A percentile compares a stretch with the other conserved stretches of the same genome.
phyloP scores from a whole-genome alignment of 345 rosid species.

The Mangifera indica region DNA sequence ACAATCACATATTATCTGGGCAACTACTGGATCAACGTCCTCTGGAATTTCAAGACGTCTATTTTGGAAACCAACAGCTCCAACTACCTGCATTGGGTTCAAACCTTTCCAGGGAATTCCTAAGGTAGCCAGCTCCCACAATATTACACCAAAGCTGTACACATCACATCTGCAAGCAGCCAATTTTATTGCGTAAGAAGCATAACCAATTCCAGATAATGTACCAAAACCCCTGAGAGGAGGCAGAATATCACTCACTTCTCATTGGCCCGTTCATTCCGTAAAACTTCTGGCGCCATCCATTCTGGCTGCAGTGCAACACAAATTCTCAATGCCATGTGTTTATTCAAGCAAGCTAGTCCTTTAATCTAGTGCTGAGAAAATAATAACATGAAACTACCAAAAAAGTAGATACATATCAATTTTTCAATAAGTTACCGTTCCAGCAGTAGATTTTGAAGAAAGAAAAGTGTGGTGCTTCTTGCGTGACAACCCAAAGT shows the following conservation, averaged over 20 bases:
- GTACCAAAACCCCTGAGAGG: not conserved
- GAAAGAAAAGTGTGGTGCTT: constrained; percentile 91
- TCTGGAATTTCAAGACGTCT: constrained; percentile 82
- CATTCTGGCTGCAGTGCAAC: constrained; percentile 85
- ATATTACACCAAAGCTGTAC: constrained; percentile 95
- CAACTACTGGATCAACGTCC: constrained; percentile 63
- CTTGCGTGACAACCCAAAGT: constrained; percentile 92
- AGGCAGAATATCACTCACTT: constrained; percentile 54
- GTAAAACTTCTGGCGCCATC: constrained; percentile 99
- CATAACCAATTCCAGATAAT: constrained; percentile 4
- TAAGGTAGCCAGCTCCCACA: constrained; percentile 89
- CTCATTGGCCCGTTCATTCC: constrained; percentile 96
- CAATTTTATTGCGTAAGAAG: constrained; percentile 18
- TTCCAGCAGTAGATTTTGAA: constrained; percentile 96
- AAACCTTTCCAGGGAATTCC: constrained; percentile 87
- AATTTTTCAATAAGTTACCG: constrained; percentile 39
- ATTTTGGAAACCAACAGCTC: constrained; percentile 98
- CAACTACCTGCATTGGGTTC: constrained; percentile 99
- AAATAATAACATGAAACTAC: not conserved
- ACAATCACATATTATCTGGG: constrained; percentile 81
- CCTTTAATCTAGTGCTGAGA: not conserved
- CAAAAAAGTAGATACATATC: not conserved
- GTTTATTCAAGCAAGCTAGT: not conserved
- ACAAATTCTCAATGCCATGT: constrained; percentile 8
- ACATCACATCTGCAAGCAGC: constrained; percentile 79